These are phyloP conservation scores for Tirmania nivea DNA, from an alignment of 495 filamentous ascomycete genomes.

Conservation along the genomic window DNA sequence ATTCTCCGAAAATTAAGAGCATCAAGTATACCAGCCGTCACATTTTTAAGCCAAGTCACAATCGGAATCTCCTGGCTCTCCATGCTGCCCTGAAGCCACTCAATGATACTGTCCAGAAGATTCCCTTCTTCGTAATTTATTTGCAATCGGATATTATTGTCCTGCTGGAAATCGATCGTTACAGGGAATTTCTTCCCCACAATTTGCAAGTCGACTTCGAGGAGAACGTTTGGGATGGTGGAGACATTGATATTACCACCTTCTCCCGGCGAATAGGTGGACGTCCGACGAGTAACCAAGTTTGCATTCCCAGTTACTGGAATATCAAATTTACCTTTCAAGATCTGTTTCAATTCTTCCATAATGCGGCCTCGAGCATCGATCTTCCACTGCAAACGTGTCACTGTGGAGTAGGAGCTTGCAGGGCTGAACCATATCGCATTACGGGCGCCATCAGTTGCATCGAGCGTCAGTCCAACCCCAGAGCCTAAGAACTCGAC, in stretches of 20 bases:
- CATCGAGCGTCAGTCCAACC: neutral
- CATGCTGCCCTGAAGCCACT: too few species aligned
- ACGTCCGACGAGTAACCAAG: slow-evolving; percentile 2
- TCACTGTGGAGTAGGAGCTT: neutral
- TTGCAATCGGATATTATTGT: neutral
- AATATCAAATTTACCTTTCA: neutral
- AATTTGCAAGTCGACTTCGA: neutral
- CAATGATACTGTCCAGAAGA: too few species aligned
- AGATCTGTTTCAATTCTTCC: neutral
- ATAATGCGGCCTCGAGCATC: neutral
- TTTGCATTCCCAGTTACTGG: neutral
- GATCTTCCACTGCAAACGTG: slow-evolving; percentile 4
- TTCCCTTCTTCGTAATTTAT: too few species aligned
- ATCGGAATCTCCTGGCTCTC: too few species aligned
- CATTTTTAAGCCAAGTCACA: neutral
- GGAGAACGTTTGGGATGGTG: neutral
- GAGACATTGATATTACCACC: neutral
- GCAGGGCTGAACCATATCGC: slow-evolving; percentile 11
- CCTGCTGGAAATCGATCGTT: neutral
- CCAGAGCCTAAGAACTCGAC: neutral
- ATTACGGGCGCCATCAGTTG: neutral
- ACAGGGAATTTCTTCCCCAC: neutral
- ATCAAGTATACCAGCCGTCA: neutral
- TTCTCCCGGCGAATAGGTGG: neutral
- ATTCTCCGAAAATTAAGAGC: neutral